Evolutionary conservation across 371 early-diverging fungal species (phyloP).

Genomic region (Catenaria anguillulae): DNA sequence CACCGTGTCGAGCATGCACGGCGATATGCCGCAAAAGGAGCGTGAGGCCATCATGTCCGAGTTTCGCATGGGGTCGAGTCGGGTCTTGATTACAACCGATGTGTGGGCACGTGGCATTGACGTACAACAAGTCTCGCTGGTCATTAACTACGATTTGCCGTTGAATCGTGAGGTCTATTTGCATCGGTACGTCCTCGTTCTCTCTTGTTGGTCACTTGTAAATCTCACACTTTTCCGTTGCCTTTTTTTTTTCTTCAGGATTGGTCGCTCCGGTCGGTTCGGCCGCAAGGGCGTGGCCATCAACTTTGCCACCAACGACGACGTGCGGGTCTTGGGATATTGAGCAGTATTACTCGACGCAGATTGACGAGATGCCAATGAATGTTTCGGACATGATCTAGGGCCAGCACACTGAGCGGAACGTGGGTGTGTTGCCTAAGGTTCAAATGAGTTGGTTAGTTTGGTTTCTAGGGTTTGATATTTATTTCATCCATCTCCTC

Average conservation of each 20-base stretch:
- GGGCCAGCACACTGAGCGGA: no score
- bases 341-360: constrained; percentile 96
- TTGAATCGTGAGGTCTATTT: constrained; percentile 92
- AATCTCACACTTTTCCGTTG: not conserved
- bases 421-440: no score
- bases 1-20: constrained; percentile 91
- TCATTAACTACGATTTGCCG: constrained; percentile 97
- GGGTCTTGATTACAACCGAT: constrained; percentile 97
- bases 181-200: constrained; percentile 37
- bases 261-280: constrained; percentile 99
- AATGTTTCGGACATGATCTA: constrained; percentile 49
- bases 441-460: no score
- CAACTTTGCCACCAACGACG: constrained; percentile 93
- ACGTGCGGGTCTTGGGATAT: constrained; percentile 82
- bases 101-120: constrained; percentile 98
- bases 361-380: constrained; percentile 90
- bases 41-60: constrained; percentile 95
- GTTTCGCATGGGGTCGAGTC: constrained; percentile 85
- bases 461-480: no score
- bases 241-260: constrained; percentile 30
- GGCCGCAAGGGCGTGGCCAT: constrained; percentile 99
- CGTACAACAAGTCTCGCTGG: constrained; percentile 98
- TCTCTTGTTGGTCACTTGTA: not conserved
- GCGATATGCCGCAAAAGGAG: constrained; percentile 92
- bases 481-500: no score